Conservation (phyloP, 495 filamentous ascomycete genomes). For the Aspergillus kassunensis region DNA sequence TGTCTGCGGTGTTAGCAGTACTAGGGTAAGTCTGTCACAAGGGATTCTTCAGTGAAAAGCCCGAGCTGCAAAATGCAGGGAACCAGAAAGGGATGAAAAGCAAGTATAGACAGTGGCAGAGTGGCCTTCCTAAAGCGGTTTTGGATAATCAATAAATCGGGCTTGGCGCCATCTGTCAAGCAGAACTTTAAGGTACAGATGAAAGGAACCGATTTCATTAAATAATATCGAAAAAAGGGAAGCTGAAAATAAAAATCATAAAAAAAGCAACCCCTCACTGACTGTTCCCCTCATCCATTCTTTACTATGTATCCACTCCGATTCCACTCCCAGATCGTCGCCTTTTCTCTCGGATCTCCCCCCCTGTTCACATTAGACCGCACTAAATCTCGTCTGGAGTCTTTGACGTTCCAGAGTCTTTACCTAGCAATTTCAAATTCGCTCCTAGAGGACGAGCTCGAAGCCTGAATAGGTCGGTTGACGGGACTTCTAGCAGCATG, state of each 20-base stretch:
- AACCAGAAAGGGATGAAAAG: conserved; percentile 10
- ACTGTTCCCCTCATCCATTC: background rate
- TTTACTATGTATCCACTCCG: conserved; percentile 8
- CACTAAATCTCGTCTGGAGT: too few species aligned
- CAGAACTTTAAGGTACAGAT: conserved; percentile 27
- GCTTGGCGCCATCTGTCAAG: conserved; percentile 38
- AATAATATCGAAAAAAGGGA: background rate
- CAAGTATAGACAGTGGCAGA: background rate
- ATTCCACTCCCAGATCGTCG: conserved; percentile 31
- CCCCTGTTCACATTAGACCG: too few species aligned
- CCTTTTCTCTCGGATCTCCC: conserved; percentile 30
- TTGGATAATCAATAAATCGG: too few species aligned
- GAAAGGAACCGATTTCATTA: background rate
- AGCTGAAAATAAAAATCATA: background rate
- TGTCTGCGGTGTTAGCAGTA: background rate
- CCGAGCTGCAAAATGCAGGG: conserved; percentile 6
- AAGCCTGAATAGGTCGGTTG: too few species aligned
- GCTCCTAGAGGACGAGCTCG: too few species aligned
- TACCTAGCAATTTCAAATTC: conserved; percentile 6
- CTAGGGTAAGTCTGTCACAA: background rate
- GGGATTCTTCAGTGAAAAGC: conserved; percentile 7
- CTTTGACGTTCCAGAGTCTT: conserved; percentile 6
- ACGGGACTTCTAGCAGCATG: too few species aligned
- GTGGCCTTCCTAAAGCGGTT: too few species aligned
- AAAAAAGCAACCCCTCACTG: background rate